phyloP scores from a whole-genome alignment of 306 rosid genomes.

The Prunus persica region Prunus_persica_NCBIv2 NC_034009.1:34043501-34044000 shows the following conservation, averaged over 20 bases:
- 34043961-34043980: constrained; percentile 78
- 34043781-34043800: constrained; percentile 55
- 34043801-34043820: constrained; percentile 7
- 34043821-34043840: background rate
- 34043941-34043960: constrained; percentile 8
- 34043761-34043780: constrained; percentile 93
- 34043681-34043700: constrained; percentile 19
- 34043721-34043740: constrained; percentile 87
- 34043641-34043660: constrained; percentile 21
- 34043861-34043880: background rate
- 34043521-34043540: constrained; percentile 11
- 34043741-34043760: constrained; percentile 94
- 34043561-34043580: constrained; percentile 97
- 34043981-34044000: constrained; percentile 80
- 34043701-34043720: constrained; percentile 31
- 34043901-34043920: background rate
- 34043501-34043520: constrained; percentile 16
- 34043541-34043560: constrained; percentile 35
- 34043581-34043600: constrained; percentile 90
- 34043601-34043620: constrained; percentile 96
- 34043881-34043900: background rate
- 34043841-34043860: background rate
- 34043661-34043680: constrained; percentile 5
- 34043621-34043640: constrained; percentile 16
- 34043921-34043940: background rate